Evolutionary conservation across 331 rosid genomes (phyloP).

Genomic region (Saraca asoca): DNA sequence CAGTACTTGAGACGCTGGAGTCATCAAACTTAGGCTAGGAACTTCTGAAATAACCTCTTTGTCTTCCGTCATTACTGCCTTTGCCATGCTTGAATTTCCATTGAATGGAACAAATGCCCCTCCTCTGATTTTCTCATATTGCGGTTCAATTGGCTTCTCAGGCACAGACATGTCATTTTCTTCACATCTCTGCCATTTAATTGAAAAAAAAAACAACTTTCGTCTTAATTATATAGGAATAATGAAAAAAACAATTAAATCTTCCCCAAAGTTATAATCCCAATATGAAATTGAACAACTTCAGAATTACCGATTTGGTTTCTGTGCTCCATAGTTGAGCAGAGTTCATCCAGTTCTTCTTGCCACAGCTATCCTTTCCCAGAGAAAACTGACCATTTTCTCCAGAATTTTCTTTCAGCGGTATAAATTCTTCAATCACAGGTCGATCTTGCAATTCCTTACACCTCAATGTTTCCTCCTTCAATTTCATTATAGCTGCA

Average conservation of each 20-base stretch:
- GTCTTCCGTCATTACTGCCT: constrained; percentile 23
- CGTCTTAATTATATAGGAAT: neutral
- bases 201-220: neutral
- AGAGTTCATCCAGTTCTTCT: constrained; percentile 73
- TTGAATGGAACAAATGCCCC: constrained; percentile 49
- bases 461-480: constrained; percentile 46
- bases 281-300: neutral
- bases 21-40: constrained; percentile 56
- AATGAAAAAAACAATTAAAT: neutral
- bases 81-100: constrained; percentile 36
- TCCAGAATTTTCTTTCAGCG: constrained; percentile 37
- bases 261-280: neutral
- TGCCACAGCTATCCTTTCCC: constrained; percentile 44
- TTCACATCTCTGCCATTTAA: constrained; percentile 48
- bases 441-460: constrained; percentile 45
- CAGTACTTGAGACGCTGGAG: constrained; percentile 45
- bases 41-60: constrained; percentile 45
- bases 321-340: constrained; percentile 66
- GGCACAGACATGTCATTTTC: constrained; percentile 56
- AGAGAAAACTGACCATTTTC: constrained; percentile 30
- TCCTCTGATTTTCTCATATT: constrained; percentile 38
- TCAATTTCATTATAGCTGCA: constrained; percentile 60
- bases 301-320: constrained; percentile 42
- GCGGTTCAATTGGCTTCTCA: constrained; percentile 36
- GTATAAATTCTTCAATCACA: constrained; percentile 42